Percentiles rank a stretch among this genome's conserved stretches.
These are phyloP conservation scores for Talaromyces pinophilus DNA, from an alignment of 2,329 filamentous ascomycete genomes.

Conservation along the genomic window DNA sequence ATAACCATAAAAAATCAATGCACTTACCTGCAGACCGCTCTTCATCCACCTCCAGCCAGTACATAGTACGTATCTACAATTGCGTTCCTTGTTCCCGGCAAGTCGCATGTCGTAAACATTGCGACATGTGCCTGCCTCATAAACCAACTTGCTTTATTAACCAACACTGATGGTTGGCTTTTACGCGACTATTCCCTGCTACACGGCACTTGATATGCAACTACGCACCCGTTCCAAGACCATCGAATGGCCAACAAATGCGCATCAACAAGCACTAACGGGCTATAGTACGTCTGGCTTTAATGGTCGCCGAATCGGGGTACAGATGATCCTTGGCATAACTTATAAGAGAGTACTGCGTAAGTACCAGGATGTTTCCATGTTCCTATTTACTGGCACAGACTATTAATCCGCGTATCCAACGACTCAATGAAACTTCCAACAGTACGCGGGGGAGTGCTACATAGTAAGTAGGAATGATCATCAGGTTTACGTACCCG, in stretches of 20 bases:
- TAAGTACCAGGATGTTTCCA: not conserved
- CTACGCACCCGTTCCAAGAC: not conserved
- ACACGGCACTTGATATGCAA: not conserved
- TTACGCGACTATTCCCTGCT: not conserved
- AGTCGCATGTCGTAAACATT: not conserved
- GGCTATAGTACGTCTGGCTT: not conserved
- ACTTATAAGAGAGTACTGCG: not conserved
- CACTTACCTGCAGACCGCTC: not conserved
- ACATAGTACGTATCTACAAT: not conserved
- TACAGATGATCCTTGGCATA: not conserved
- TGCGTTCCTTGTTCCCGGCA: not conserved
- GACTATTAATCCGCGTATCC: not conserved
- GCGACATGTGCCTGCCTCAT: not conserved
- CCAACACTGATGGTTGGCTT: not conserved
- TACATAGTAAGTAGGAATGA: not conserved
- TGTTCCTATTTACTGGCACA: not conserved
- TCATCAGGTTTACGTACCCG: not conserved
- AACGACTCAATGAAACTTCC: not conserved
- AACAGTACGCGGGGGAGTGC: not conserved
- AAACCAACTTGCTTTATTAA: not conserved
- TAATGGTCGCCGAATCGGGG: constrained; percentile 2
- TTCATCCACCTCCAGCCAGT: not conserved
- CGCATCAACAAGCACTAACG: not conserved
- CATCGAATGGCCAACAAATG: not conserved
- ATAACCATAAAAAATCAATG: not conserved